Base-by-base conservation (phyloP, 495 filamentous ascomycete genomes). In the Antarctomyces pellizariae region DNA sequence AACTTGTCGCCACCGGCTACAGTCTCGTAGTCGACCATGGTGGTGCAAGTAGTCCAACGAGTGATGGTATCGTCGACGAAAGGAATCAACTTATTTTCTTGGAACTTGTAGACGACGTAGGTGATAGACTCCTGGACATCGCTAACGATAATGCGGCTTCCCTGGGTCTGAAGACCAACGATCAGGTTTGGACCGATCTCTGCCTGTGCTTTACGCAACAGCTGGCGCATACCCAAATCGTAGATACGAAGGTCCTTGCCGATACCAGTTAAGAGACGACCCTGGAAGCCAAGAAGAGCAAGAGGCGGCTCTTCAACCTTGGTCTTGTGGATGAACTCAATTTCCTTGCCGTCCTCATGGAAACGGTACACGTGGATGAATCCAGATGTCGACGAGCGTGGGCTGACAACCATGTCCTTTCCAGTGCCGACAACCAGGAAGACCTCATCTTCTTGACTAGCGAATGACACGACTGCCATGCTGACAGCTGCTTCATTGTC, bases 1-100 rank as follows among this genome's bases (percentile, higher is more conserved):
- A 99, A 99, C 44, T 90, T 92, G 52, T 99, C 89, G 22, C 89
- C 89, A 18, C 83, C 86, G 7, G 80, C 86, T 10, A 75, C 68
- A 1, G 84, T 92, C 44, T 95, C 86, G 49, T 99, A 99, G 44
- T 99, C 89, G 1, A 93, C 71, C 84, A 95, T 92, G 4, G 77
- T 61, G 1, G 70, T 75, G 24, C 71, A 67, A 1, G 76, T 83
- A 0, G 78, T 90, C 74, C 76, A 93, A 13, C 89, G 69, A 18
- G 83, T 56, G 30, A 93, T 56, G 9, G 69, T 68, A 44, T 99
- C 89, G 40, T 95, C 86, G 9, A 61, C 74, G 33, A 95, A 99
- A 0, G 82, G 75, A 33, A 99, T 84, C 19, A 95, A 54, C 18
- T 70, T 66, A 46, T 95, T 91, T 37, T 78, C 75, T 36, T 80